Base-by-base conservation (phyloP, 1,139 yeast species). In the Lodderomyces margitis region DNA sequence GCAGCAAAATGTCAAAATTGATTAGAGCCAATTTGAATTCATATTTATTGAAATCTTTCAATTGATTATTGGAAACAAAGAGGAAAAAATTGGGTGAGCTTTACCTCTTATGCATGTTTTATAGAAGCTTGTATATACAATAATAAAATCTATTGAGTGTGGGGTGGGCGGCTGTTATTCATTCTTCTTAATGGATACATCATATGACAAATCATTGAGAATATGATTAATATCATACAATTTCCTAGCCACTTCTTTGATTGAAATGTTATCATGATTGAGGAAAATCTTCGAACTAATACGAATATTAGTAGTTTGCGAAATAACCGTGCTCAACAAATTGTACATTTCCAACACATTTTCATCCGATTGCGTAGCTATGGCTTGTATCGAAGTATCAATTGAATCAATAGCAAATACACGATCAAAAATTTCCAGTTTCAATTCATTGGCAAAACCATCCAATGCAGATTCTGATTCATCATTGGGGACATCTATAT, bases 1-100 rank as follows among this genome's bases (percentile, higher is more conserved):
- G 81, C 54, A 60, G 67, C 36, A 51, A 51, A 10, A 66, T 71
- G 68, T 67, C 83, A 1, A 62, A 61, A 34, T 50, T 55, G 17
- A 58, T 79, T n/a, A 62, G 83, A 47, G 59, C 66, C 16, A 79
- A 76, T 52, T 53, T 78, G 11, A 75, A 75, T 50, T 56, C 67
- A 4, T 56, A 50, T 40, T 44, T 56, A 31, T 38, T 54, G 33
- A 40, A 39, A 21, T 21, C 37, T 7, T 15, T 28, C 19, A 28
- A 15, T 15, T 28, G 15, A 28, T n/a, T n/a, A n/a, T n/a, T n/a
- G n/a, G 32, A 15, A 15, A 12, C 3, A 9, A n/a, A 25, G 30
- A 25, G 16, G 30, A 4, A 11, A 24, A 9, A 7, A n/a, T n/a
- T n/a, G 19, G 32, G 7, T 8, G 19, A 15, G n/a, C 10, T 12